phyloP scores from a whole-genome alignment of 2,329 filamentous ascomycete genomes.

The Trichoderma cornu-damae region DNA sequence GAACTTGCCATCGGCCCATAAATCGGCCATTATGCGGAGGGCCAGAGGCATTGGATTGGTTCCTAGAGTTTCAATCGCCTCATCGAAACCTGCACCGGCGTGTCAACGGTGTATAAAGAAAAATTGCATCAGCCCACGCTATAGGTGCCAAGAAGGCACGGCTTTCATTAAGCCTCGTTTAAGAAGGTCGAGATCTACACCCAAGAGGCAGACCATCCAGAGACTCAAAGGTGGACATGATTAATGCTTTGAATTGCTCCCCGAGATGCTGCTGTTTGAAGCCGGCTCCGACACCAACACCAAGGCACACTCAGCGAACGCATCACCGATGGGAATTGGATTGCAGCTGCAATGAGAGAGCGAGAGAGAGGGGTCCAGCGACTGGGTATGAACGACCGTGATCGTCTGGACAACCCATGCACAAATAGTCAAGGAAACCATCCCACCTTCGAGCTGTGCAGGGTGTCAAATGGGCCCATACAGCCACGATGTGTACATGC shows the following conservation, averaged over 20 bases:
- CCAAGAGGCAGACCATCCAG: neutral
- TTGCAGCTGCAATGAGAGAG: neutral
- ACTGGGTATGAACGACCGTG: neutral
- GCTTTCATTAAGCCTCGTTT: neutral
- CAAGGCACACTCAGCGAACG: neutral
- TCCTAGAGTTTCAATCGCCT: slow-evolving; percentile 9
- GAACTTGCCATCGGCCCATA: slow-evolving; percentile 14
- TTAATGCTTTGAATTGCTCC: neutral
- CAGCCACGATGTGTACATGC: slow-evolving; percentile 4
- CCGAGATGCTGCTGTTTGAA: neutral
- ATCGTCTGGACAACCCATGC: neutral
- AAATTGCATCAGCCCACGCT: slow-evolving; percentile 14
- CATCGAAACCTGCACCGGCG: slow-evolving; percentile 3
- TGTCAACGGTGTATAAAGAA: neutral
- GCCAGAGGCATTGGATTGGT: slow-evolving; percentile 1
- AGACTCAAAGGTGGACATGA: neutral
- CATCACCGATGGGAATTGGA: neutral
- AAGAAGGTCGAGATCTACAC: slow-evolving; percentile 8
- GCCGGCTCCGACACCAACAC: neutral
- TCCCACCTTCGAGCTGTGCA: slow-evolving; percentile 7
- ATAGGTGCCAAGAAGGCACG: slow-evolving; percentile 9
- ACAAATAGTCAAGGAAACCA: slow-evolving; percentile 4
- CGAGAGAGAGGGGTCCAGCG: no score
- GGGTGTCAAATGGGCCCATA: slow-evolving; percentile 15
- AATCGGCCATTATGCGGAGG: slow-evolving; percentile 14